These are phyloP conservation scores for Hypsizygus marmoreus DNA, from an alignment of 768 basidiomycete genomes.

Conservation along the genomic window DNA sequence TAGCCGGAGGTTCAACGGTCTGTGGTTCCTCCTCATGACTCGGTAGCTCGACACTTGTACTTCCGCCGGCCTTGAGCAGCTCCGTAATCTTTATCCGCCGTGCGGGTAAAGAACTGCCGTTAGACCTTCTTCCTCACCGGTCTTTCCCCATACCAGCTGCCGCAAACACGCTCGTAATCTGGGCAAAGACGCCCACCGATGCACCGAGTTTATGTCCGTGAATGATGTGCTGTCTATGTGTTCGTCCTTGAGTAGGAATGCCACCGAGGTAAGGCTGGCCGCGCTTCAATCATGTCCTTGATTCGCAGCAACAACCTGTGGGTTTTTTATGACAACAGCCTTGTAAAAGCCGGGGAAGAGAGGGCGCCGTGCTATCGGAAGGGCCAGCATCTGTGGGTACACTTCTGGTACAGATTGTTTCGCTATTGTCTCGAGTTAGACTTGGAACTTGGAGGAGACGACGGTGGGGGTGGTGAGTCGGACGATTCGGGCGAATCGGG, in stretches of 20 bases:
- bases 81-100: constrained; percentile 86
- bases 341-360: constrained; percentile 99
- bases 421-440: too few relatives aligned
- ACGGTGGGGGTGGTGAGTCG: constrained; percentile 15
- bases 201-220: constrained; percentile 83
- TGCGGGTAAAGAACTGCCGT: constrained; percentile 96
- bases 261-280: constrained; percentile 97
- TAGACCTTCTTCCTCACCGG: constrained; percentile 86
- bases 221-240: constrained; percentile 90
- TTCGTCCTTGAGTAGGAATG: constrained; percentile 94
- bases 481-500: constrained; percentile 20
- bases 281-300: constrained; percentile 94
- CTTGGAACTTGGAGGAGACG: constrained; percentile 45
- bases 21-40: too few relatives aligned
- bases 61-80: constrained; percentile 68
- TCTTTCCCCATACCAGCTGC: constrained; percentile 44
- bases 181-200: constrained; percentile 95
- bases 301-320: constrained; percentile 90
- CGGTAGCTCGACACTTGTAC: constrained; percentile 34
- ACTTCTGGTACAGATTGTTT: constrained; percentile 87
- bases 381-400: constrained; percentile 92
- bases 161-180: constrained; percentile 92
- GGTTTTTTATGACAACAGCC: constrained; percentile 91
- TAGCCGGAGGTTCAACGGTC: constrained; percentile 45
- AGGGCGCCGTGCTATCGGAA: constrained; percentile 93